Evolutionary conservation across 257 asterid species (phyloP).

Genomic region (Solanum megistacrolobum): DNA sequence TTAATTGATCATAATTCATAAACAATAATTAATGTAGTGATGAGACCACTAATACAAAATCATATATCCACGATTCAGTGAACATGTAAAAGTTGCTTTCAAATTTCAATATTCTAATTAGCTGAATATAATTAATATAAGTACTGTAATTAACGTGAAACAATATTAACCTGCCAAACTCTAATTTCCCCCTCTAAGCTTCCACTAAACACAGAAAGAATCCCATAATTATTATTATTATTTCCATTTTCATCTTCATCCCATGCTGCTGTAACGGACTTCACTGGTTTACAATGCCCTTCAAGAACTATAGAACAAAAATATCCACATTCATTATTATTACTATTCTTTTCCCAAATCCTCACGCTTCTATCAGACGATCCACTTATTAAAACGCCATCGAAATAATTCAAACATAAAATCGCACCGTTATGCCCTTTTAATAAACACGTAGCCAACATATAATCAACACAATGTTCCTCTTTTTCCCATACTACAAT

Average conservation of each 20-base stretch:
- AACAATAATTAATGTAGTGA: neutral
- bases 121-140: conserved; percentile 4
- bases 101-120: neutral
- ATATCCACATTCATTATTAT: conserved; percentile 45
- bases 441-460: conserved; percentile 33
- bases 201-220: conserved; percentile 64
- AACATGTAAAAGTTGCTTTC: neutral
- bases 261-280: conserved; percentile 37
- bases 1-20: neutral
- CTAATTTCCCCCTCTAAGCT: conserved; percentile 61
- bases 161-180: conserved; percentile 59
- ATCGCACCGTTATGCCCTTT: conserved; percentile 68
- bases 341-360: conserved; percentile 53
- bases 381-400: conserved; percentile 48
- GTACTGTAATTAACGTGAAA: conserved; percentile 14
- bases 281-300: conserved; percentile 77
- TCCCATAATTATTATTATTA: neutral
- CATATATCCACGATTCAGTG: neutral
- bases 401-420: conserved; percentile 43
- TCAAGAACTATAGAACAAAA: conserved; percentile 30
- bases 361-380: conserved; percentile 57
- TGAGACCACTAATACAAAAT: neutral
- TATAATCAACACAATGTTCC: conserved; percentile 7
- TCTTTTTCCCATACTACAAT: conserved; percentile 51
- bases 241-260: conserved; percentile 43